Evolutionary conservation across 192 early-diverging fungal genomes (phyloP).

Genomic region (Gaertneriomyces sp.): DNA sequence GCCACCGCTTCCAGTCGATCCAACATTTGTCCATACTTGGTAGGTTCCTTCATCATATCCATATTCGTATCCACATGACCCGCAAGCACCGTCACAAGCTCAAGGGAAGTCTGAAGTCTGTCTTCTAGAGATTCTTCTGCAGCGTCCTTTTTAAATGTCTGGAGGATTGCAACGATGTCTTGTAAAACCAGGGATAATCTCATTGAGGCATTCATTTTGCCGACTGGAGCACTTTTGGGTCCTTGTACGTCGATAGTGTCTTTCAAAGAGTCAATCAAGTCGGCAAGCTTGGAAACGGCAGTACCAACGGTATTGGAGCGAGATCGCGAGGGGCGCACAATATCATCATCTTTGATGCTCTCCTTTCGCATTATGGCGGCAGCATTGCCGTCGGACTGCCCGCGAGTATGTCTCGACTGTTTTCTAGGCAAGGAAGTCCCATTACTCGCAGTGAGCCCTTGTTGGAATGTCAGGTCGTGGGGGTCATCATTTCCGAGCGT

Average conservation of each 20-base stretch:
- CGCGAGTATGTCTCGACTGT: too few relatives aligned
- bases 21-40: constrained; percentile 5
- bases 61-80: neutral
- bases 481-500: too few relatives aligned
- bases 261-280: neutral
- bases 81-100: constrained; percentile 2
- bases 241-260: neutral
- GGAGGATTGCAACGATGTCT: neutral
- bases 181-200: neutral
- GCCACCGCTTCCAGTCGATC: constrained; percentile 2
- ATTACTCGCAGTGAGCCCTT: too few relatives aligned
- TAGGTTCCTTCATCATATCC: neutral
- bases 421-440: too few relatives aligned
- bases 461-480: too few relatives aligned
- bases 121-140: neutral
- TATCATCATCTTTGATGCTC: too few relatives aligned
- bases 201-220: neutral
- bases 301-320: neutral
- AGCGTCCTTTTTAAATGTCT: neutral
- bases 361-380: too few relatives aligned
- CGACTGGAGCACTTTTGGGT: neutral
- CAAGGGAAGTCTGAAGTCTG: neutral
- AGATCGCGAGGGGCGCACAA: neutral
- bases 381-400: too few relatives aligned
- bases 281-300: neutral